These are phyloP conservation scores for Gentiana dahurica DNA, from an alignment of 257 asterid genomes.

Conservation along the genomic window DNA sequence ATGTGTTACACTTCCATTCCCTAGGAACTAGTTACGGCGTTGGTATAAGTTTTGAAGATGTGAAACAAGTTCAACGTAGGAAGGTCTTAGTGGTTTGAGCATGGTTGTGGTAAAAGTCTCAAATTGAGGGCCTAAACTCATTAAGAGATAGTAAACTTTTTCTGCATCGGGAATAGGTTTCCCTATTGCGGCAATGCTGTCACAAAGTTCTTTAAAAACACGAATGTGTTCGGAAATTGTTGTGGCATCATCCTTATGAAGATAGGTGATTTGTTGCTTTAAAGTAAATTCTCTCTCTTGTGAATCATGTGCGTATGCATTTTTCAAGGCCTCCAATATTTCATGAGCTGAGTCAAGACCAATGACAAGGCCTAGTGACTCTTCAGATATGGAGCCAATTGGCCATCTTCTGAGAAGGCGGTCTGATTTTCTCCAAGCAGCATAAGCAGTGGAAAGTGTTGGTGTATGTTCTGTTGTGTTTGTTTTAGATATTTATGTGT, in stretches of 20 bases:
- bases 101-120: too few relatives aligned
- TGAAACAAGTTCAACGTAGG: background rate
- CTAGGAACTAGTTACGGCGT: background rate
- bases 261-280: background rate
- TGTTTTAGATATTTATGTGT: background rate
- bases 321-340: too few relatives aligned
- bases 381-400: background rate
- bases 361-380: background rate
- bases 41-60: background rate
- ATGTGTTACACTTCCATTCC: background rate
- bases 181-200: slow-evolving; percentile 1
- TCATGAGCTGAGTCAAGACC: background rate
- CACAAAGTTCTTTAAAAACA: background rate
- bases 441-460: background rate
- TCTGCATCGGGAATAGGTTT: background rate
- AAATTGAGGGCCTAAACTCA: too few relatives aligned
- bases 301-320: too few relatives aligned
- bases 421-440: background rate
- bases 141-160: background rate
- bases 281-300: too few relatives aligned
- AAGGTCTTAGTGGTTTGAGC: too few relatives aligned
- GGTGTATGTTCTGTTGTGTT: background rate
- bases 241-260: background rate
- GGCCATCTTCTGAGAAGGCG: background rate
- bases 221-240: background rate